These are phyloP conservation scores for Malassezia obtusa DNA, from an alignment of 1,284 basidiomycete genomes.

Conservation along the genomic window DNA sequence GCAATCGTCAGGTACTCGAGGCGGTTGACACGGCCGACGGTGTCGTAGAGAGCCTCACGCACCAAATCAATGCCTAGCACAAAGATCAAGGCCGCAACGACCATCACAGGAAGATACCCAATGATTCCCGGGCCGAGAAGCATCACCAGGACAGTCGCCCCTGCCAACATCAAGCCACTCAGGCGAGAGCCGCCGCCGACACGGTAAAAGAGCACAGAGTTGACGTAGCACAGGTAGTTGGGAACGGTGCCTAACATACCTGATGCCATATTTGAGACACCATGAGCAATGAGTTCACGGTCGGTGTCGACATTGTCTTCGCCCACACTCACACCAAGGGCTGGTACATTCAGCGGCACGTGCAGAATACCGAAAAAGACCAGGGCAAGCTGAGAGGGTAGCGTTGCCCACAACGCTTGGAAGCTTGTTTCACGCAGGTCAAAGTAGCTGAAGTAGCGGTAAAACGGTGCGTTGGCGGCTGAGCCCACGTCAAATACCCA, in stretches of 20 bases:
- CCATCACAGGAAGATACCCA: slow-evolving; percentile 45
- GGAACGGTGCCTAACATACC: slow-evolving; percentile 68
- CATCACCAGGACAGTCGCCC: slow-evolving; percentile 64
- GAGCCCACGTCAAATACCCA: slow-evolving; percentile 80
- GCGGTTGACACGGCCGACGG: slow-evolving; percentile 63
- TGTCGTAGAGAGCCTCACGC: slow-evolving; percentile 90
- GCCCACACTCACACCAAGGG: slow-evolving; percentile 81
- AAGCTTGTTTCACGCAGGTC: slow-evolving; percentile 39
- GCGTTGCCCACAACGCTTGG: slow-evolving; percentile 47
- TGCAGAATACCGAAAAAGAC: slow-evolving; percentile 88
- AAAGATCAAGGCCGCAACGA: slow-evolving; percentile 73
- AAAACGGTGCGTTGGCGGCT: slow-evolving; percentile 37
- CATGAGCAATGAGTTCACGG: slow-evolving; percentile 83
- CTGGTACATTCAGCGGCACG: slow-evolving; percentile 63
- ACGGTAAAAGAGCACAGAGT: slow-evolving; percentile 62
- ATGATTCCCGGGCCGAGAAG: slow-evolving; percentile 63
- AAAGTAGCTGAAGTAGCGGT: slow-evolving; percentile 46
- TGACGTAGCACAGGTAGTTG: slow-evolving; percentile 52
- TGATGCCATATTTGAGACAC: slow-evolving; percentile 76
- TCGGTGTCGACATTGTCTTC: slow-evolving; percentile 84
- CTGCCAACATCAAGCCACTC: slow-evolving; percentile 74
- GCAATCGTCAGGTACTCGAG: slow-evolving; percentile 54
- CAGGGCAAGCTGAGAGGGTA: slow-evolving; percentile 51
- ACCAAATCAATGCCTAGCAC: slow-evolving; percentile 87
- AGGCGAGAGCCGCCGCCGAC: slow-evolving; percentile 78